Evolutionary conservation across 202 grass and related monocot genomes (phyloP), one percentile per base, ranked within the genome.

Genomic region (Brachypodium distachyon): DNA sequence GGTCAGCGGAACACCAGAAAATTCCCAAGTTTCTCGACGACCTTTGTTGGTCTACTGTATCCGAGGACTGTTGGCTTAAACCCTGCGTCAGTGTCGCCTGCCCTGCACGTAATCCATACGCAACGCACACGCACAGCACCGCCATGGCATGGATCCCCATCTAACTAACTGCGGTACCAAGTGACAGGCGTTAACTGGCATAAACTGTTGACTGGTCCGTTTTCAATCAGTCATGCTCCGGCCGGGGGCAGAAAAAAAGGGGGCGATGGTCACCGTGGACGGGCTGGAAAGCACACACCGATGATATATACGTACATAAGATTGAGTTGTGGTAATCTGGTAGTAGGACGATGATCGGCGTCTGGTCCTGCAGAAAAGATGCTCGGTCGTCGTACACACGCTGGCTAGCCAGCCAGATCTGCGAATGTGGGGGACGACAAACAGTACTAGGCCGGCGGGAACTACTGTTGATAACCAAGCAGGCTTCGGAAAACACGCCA

Each of bases 41-140:
- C 77, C 77, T 8, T 12, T 40, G 51, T 68, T 12, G 51, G 51
- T 68, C 18, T 51, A 42, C 56, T 16, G 9, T 22, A 41, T 2
- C 67, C 26, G 31, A 71, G 64, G 84, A 86, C 81, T 77, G 78
- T 82, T 72, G 54, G 37, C 72, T 38, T 13, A 25, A 70, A 63
- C 53, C 13, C 2, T 38, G 84, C 44, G 5, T 50, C n/a, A 43
- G 32, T 81, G 78, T 64, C 84, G 14, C 56, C 54, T 9, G 3
- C 0, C 10, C 19, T 19, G 48, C 12, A 17, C 16, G 22, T 4
- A 37, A 37, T 44, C 8, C 33, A 12, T 36, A 44, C 1, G 43
- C 25, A 33, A 43, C 28, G 52, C 53, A 31, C 18, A 70, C 61
- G 43, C 42, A 19, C 8, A 49, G 4, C 9, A 50, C 7, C n/a